phyloP scores from a whole-genome alignment of 2,329 filamentous ascomycete genomes.

The Thermothelomyces thermophilus region DNA sequence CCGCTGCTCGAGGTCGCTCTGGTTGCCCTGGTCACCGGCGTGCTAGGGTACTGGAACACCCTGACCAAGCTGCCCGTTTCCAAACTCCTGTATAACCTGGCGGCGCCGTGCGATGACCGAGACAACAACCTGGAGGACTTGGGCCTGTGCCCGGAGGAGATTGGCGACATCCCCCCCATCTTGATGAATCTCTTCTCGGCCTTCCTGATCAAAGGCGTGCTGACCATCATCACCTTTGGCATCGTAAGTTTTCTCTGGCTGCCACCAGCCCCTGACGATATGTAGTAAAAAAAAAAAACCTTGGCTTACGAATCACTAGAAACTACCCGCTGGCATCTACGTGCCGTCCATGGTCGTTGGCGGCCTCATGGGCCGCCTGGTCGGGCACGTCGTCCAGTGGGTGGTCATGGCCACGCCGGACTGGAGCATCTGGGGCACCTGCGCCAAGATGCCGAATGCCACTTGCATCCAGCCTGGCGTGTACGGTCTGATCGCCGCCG shows the following conservation, averaged over 20 bases:
- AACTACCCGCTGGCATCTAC: conserved; percentile 94
- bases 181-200: conserved; percentile 66
- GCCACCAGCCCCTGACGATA: no score
- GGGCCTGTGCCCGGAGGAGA: conserved; percentile 68
- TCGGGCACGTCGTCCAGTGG: conserved; percentile 81
- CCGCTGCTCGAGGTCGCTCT: conserved; percentile 83
- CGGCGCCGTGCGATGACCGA: conserved; percentile 75
- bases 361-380: conserved; percentile 79
- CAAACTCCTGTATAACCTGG: conserved; percentile 82
- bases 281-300: no score
- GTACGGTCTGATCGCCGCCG: conserved; percentile 89
- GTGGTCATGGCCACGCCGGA: conserved; percentile 66
- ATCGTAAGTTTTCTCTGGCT: conserved; percentile 48
- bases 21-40: conserved; percentile 76
- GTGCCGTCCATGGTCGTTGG: conserved; percentile 98
- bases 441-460: conserved; percentile 62
- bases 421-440: conserved; percentile 67
- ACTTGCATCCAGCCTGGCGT: conserved; percentile 94
- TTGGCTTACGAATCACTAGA: conserved; percentile 41
- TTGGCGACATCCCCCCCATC: conserved; percentile 72
- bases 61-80: conserved; percentile 86
- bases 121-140: conserved; percentile 55
- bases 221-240: conserved; percentile 89
- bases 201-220: conserved; percentile 80
- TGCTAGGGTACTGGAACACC: conserved; percentile 88